A percentile compares a stretch with the other conserved stretches of the same genome.
Evolutionary conservation across 202 grass and related monocot species (phyloP).

Genomic region (Brachypodium distachyon): DNA sequence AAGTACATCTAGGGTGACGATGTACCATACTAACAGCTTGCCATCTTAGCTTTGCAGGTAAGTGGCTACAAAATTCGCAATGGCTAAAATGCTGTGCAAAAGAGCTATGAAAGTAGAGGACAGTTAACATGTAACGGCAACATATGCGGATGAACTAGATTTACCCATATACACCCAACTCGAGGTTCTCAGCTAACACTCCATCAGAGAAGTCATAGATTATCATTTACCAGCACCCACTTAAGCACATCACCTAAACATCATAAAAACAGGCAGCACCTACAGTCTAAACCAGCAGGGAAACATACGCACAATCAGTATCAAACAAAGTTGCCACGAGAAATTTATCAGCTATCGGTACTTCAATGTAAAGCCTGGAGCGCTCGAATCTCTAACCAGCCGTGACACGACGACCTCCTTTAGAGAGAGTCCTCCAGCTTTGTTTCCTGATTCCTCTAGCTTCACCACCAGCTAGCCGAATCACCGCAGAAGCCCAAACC

Average conservation of each 20-base stretch:
- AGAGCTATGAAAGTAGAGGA: background rate
- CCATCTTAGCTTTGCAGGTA: background rate
- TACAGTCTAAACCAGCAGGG: background rate
- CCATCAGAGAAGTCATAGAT: background rate
- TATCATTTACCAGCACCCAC: background rate
- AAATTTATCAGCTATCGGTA: background rate
- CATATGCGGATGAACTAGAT: background rate
- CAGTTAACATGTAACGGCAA: background rate
- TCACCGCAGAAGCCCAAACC: conserved; percentile 7
- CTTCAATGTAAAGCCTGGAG: background rate
- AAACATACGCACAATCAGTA: background rate
- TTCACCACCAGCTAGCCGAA: background rate
- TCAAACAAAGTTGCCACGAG: background rate
- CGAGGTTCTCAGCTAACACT: background rate
- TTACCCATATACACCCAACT: background rate
- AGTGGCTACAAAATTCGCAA: background rate
- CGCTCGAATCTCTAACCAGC: background rate
- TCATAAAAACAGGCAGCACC: background rate
- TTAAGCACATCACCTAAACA: background rate
- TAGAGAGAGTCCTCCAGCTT: too few relatives aligned
- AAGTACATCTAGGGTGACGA: background rate
- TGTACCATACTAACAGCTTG: background rate
- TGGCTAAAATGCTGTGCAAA: background rate
- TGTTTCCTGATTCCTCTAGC: too few relatives aligned
- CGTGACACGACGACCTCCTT: too few relatives aligned